phyloP scores from a whole-genome alignment of 2,329 filamentous ascomycete genomes.

The Fusarium chlamydosporum region DNA sequence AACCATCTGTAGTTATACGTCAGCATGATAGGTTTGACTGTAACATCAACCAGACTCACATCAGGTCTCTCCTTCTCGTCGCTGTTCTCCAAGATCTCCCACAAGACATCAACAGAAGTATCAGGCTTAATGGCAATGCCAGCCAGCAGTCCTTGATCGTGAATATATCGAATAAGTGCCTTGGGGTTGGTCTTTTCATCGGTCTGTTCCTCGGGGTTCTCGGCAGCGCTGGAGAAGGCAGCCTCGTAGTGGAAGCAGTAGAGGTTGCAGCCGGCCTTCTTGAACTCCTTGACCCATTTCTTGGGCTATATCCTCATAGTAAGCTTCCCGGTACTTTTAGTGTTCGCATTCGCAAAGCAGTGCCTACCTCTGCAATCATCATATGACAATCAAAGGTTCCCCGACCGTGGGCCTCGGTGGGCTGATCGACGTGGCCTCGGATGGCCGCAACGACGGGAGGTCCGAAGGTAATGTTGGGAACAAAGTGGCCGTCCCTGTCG shows the following conservation, averaged over 20 bases:
- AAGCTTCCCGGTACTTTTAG: slow-evolving; percentile 12
- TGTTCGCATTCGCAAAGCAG: neutral
- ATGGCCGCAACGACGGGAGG: slow-evolving; percentile 96
- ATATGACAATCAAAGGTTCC: slow-evolving; percentile 99
- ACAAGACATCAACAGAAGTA: slow-evolving; percentile 91
- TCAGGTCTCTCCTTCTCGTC: slow-evolving; percentile 85
- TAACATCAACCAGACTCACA: slow-evolving; percentile 69
- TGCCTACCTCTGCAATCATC: slow-evolving; percentile 95
- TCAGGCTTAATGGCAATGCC: slow-evolving; percentile 96
- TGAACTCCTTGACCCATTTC: slow-evolving; percentile 97
- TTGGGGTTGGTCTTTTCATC: slow-evolving; percentile 83
- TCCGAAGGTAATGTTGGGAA: slow-evolving; percentile 98
- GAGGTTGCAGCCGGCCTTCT: slow-evolving; percentile 94
- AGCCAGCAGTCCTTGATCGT: slow-evolving; percentile 87
- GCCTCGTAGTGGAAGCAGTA: slow-evolving; percentile 99
- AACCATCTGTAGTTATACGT: slow-evolving; percentile 79
- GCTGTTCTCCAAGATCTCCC: slow-evolving; percentile 84
- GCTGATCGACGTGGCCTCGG: slow-evolving; percentile 84
- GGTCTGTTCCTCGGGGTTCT: slow-evolving; percentile 77
- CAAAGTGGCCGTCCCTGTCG: slow-evolving; percentile 94
- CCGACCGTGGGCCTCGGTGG: slow-evolving; percentile 76
- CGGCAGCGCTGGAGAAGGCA: slow-evolving; percentile 88
- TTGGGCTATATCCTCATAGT: slow-evolving; percentile 75
- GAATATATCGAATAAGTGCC: slow-evolving; percentile 91
- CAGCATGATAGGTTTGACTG: slow-evolving; percentile 17